Conservation (phyloP, 139 green algal species). For the Chlamydomonas asymmetrica region DNA sequence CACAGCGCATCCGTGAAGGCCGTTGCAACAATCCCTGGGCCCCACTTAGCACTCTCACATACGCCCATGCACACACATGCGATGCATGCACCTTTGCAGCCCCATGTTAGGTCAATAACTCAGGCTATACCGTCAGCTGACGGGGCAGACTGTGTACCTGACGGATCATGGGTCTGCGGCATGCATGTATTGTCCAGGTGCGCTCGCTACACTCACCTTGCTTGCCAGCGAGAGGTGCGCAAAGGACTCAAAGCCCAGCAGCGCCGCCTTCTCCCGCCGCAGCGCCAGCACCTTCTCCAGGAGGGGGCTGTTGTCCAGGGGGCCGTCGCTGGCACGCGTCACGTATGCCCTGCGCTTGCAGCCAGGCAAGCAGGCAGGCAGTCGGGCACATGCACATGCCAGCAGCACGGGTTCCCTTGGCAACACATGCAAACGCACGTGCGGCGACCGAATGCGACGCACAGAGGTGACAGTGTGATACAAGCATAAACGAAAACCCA, state of each 20-base stretch:
- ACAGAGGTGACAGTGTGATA: neutral
- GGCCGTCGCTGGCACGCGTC: conserved; percentile 73
- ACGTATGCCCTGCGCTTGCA: conserved; percentile 82
- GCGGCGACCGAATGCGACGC: neutral
- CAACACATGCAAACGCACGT: neutral
- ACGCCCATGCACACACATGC: too few species aligned
- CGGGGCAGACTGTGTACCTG: too few species aligned
- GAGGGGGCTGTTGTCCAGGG: conserved; percentile 88
- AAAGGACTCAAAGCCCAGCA: conserved; percentile 89
- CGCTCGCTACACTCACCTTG: conserved; percentile 55
- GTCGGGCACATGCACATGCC: too few species aligned
- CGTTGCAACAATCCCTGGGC: too few species aligned
- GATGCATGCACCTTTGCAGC: conserved; percentile 22
- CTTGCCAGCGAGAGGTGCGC: conserved; percentile 83
- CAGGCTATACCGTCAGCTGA: too few species aligned
- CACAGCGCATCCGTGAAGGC: too few species aligned
- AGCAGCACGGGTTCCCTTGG: too few species aligned
- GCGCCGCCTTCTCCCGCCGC: conserved; percentile 82
- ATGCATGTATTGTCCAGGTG: neutral
- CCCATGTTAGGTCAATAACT: too few species aligned
- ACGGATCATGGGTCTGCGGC: neutral
- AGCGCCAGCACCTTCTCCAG: conserved; percentile 83
- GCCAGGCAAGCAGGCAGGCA: too few species aligned
- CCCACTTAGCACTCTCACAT: too few species aligned
- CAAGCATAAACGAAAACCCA: too few species aligned